Conservation (phyloP, 345 rosid species). For the Citrus unshiu region DNA sequence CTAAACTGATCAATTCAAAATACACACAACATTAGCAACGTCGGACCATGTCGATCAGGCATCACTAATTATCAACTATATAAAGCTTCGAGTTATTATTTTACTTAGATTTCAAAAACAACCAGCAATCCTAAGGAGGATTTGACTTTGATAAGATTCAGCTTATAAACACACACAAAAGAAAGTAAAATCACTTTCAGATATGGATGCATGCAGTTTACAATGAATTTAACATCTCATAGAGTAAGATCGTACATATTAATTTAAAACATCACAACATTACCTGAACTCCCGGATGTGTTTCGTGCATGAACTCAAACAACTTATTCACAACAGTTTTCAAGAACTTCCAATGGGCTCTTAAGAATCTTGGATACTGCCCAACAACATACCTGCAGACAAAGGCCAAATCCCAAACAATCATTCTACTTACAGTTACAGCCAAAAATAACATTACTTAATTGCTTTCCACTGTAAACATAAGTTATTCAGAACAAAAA, state of each 20-base stretch:
- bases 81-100: neutral
- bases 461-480: neutral
- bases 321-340: conserved; percentile 98
- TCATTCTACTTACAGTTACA: neutral
- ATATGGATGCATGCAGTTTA: neutral
- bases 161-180: neutral
- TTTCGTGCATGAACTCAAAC: conserved; percentile 99
- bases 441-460: neutral
- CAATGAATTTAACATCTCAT: neutral
- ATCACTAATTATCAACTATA: neutral
- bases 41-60: neutral
- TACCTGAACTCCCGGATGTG: conserved; percentile 99
- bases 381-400: conserved; percentile 94
- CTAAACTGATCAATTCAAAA: neutral
- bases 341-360: conserved; percentile 99
- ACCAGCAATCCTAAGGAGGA: neutral
- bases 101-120: neutral
- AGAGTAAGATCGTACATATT: neutral
- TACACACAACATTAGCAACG: neutral
- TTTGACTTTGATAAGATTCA: neutral
- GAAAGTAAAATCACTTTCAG: neutral
- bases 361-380: conserved; percentile 96
- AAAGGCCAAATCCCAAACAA: neutral
- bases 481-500: neutral
- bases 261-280: conserved; percentile 10